Evolutionary conservation across 2,329 filamentous ascomycete genomes (phyloP).

Genomic region (Lojkania enalia): DNA sequence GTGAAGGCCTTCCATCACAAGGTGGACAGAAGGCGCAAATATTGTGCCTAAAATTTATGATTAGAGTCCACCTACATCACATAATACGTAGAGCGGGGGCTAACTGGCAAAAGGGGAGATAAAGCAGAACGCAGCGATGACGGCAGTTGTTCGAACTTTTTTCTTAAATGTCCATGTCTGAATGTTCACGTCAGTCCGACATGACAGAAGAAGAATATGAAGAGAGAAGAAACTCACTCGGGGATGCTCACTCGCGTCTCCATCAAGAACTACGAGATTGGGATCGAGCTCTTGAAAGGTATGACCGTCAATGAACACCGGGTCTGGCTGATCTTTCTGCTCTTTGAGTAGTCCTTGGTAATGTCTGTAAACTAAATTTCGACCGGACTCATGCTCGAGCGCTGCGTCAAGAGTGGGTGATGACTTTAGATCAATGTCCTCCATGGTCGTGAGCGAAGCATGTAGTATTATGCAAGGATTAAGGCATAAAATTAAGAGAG

Average conservation of each 20-base stretch:
- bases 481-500: too few species aligned
- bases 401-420: not conserved
- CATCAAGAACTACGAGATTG: constrained; percentile 11
- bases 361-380: not conserved
- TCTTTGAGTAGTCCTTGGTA: constrained; percentile 11
- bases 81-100: too few species aligned
- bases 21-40: constrained; percentile 29
- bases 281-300: constrained; percentile 10
- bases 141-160: constrained; percentile 11
- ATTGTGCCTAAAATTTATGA: too few species aligned
- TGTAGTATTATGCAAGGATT: too few species aligned
- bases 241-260: constrained; percentile 10
- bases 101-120: constrained; percentile 15
- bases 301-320: constrained; percentile 11
- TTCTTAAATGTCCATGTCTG: constrained; percentile 12
- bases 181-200: not conserved
- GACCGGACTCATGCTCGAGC: not conserved
- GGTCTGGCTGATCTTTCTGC: constrained; percentile 8
- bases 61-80: not conserved
- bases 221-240: constrained; percentile 6
- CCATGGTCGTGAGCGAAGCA: too few species aligned
- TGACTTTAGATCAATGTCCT: too few species aligned
- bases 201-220: not conserved
- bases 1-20: constrained; percentile 22
- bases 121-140: constrained; percentile 13